Evolutionary conservation across 2,329 filamentous ascomycete genomes (phyloP), one percentile per base, ranked within the genome.

Genomic region (Fusarium devonianum): DNA sequence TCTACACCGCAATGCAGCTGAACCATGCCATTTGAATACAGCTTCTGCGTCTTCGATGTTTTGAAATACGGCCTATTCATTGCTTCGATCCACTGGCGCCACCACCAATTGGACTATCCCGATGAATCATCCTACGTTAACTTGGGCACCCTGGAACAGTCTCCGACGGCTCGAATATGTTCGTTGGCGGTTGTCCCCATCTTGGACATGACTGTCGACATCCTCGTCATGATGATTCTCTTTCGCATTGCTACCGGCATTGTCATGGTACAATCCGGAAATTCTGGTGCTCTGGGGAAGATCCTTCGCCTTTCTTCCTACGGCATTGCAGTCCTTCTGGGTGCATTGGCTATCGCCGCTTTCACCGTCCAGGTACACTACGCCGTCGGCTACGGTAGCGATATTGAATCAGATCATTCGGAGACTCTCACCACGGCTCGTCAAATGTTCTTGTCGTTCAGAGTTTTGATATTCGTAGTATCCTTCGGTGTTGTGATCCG

Each of bases 141-240:
- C n/a, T n/a, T n/a, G n/a, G n/a, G n/a, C n/a, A n/a, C n/a, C n/a
- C n/a, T n/a, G n/a, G n/a, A n/a, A n/a, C n/a, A n/a, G n/a, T n/a
- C n/a, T n/a, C n/a, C n/a, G n/a, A n/a, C n/a, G n/a, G n/a, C 3
- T 5, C 3, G 6, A 26, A 26, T n/a, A 10, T 26, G 11, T 26
- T 28, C 29, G 13, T 45, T 4, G 7, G 21, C 42, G 21, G 18
- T 59, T 7, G 26, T 32, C 1, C 22, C 32, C 5, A 12, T 55
- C 2, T 39, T 40, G 16, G 48, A 60, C 3, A 36, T 35, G 30
- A 6, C 60, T 4, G 35, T 42, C 17, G 55, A 67, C 1, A 48
- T 65, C 7, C 34, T 66, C 17, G 16, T 60, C 12, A 58, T 67
- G 29, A 28, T 69, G 7, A 49, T 61, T n/a, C 53, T 69, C 6